phyloP scores from a whole-genome alignment of 2,329 filamentous ascomycete species.

The Aspergillus felis region DNA sequence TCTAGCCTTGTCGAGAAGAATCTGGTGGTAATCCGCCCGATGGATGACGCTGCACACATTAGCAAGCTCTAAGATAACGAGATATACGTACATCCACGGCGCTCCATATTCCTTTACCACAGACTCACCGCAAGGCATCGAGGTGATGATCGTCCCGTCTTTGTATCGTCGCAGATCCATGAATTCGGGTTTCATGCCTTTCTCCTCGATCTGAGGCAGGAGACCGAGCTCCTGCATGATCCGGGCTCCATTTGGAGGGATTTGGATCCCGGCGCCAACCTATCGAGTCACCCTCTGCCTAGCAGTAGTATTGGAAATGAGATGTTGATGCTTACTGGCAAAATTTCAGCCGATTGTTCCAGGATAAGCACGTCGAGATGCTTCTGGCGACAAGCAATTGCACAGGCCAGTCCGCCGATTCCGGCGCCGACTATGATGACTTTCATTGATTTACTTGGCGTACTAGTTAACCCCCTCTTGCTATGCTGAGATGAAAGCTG shows the following conservation, averaged over 20 bases:
- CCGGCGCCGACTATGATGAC: constrained; percentile 18
- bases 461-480: background rate
- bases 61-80: background rate
- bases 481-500: background rate
- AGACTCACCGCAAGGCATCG: constrained; percentile 18
- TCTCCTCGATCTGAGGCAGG: constrained; percentile 8
- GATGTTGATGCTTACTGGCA: background rate
- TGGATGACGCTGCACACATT: constrained; percentile 16
- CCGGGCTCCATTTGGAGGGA: constrained; percentile 24
- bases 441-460: constrained; percentile 3
- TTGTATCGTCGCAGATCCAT: constrained; percentile 19
- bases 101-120: constrained; percentile 19
- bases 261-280: constrained; percentile 26
- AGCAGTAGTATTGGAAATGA: background rate
- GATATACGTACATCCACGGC: constrained; percentile 20
- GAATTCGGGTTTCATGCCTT: constrained; percentile 5
- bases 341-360: constrained; percentile 15
- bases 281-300: background rate
- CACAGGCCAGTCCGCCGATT: constrained; percentile 20
- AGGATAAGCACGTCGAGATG: constrained; percentile 19
- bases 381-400: constrained; percentile 20
- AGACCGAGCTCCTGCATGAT: constrained; percentile 16
- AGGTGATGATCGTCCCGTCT: constrained; percentile 13
- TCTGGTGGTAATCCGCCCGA: constrained; percentile 15
- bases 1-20: constrained; percentile 14